These are phyloP conservation scores for Fomitopsis palustris DNA, from an alignment of 1,284 basidiomycete species.

Conservation along the genomic window DNA sequence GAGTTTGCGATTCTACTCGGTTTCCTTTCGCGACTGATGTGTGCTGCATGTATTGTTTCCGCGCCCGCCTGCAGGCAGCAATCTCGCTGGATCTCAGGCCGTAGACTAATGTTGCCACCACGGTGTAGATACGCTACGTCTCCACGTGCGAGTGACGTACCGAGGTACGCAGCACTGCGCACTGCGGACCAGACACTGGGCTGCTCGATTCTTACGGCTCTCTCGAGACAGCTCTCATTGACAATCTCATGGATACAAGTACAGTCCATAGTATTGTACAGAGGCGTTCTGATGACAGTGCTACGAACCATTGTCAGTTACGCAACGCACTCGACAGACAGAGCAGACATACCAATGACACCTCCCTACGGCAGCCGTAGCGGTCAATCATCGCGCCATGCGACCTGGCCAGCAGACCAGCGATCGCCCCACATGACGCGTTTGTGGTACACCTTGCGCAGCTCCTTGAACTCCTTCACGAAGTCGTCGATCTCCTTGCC, in stretches of 20 bases:
- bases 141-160: neutral
- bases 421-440: conserved; percentile 84
- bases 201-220: too few species aligned
- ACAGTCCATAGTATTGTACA: too few species aligned
- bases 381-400: conserved; percentile 47
- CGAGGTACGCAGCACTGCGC: too few species aligned
- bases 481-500: conserved; percentile 80
- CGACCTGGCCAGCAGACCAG: conserved; percentile 81
- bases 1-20: neutral
- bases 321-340: neutral
- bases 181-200: too few species aligned
- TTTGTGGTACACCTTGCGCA: conserved; percentile 86
- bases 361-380: neutral
- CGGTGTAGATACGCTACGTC: neutral
- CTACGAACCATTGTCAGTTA: too few species aligned
- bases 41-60: neutral
- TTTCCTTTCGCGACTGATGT: neutral
- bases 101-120: neutral
- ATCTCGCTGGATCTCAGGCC: neutral
- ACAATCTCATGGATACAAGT: too few species aligned
- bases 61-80: neutral
- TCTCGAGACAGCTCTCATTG: too few species aligned
- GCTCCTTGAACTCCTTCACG: conserved; percentile 81
- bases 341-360: neutral
- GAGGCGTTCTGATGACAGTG: too few species aligned